Base-by-base conservation (phyloP, 2,329 filamentous ascomycete genomes). In the Phyllosticta capitalensis region DNA sequence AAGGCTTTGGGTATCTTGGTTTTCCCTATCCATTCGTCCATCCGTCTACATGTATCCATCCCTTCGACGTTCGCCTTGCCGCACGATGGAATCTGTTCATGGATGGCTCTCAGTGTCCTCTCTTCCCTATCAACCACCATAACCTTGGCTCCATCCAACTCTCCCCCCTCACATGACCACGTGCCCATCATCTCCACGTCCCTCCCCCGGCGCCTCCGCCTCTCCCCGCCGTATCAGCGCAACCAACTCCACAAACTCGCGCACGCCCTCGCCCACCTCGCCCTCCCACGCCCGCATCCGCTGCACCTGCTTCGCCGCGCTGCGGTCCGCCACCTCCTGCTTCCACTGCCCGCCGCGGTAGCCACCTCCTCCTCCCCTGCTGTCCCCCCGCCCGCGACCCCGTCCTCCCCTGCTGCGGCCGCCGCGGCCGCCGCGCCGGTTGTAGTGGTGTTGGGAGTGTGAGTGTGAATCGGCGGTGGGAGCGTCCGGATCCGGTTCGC, bases 191-290 rank as follows among this genome's bases (percentile, higher is more conserved):
- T 19, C 24, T 26, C 14, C 12, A n/a, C 28, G 12, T 22, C 33
- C 30, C 22, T 24, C 55, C n/a, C 12, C n/a, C 17, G 10, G 26
- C 49, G 7, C 17, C n/a, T 10, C 22, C 26, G 3, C 24, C 21
- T 12, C 17, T n/a, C 12, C 33, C 9, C n/a, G 30, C 19, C 22
- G 14, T 19, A 7, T n/a, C 33, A 19, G 9, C 56, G 9, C 20
- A 38, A 59, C 53, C 45, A 59, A 22, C 24, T 26, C 58, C 45
- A 59, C 38, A 52, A 59, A 59, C 48, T 59, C 58, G 28, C 53
- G 45, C 58, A 59, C 51, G 17, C 38, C 58, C 52, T 59, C 58
- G 9, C 45, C 58, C 3, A 9, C 28, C 48, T 55, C 52, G 9
- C 48, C 26, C 17, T 55, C 58, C 14, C 22, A 19, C 20, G 22